phyloP scores from a whole-genome alignment of 2,329 filamentous ascomycete genomes.

The Hypocreales sp. region DNA sequence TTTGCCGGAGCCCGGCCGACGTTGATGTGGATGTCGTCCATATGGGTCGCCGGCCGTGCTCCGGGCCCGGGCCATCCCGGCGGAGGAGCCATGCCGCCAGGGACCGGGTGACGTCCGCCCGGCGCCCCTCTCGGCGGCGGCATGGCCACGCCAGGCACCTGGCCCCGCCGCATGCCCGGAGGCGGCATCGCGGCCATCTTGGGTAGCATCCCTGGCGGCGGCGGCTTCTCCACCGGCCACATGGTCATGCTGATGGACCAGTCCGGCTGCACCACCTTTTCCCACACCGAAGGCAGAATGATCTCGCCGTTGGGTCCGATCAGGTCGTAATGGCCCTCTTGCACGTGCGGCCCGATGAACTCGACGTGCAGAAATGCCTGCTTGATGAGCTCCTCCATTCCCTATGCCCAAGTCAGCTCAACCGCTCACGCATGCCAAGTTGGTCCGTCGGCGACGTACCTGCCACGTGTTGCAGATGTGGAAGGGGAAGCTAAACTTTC shows the following conservation, averaged over 20 bases:
- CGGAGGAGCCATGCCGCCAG: constrained; percentile 3
- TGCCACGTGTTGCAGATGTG: constrained; percentile 71
- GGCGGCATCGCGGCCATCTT: constrained; percentile 8
- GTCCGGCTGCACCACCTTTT: constrained; percentile 65
- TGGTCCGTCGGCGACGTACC: constrained; percentile 32
- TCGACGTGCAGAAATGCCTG: constrained; percentile 73
- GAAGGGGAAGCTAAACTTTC: constrained; percentile 88
- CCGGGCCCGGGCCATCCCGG: constrained; percentile 4
- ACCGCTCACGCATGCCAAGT: neutral
- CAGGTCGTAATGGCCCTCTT: constrained; percentile 66
- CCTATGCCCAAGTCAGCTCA: constrained; percentile 27
- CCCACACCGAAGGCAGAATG: constrained; percentile 66
- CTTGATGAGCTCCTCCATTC: constrained; percentile 75
- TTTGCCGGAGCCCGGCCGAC: constrained; percentile 5
- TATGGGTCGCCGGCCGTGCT: constrained; percentile 1
- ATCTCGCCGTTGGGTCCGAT: constrained; percentile 69
- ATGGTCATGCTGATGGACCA: constrained; percentile 37
- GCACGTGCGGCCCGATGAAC: constrained; percentile 58
- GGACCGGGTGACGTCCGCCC: too few species aligned
- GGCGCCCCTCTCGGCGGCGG: constrained; percentile 1
- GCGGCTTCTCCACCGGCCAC: constrained; percentile 38
- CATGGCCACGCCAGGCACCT: constrained; percentile 2
- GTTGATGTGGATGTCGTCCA: constrained; percentile 5
- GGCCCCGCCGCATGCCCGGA: constrained; percentile 4
- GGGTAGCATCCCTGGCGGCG: constrained; percentile 9